Percentiles rank a stretch among this genome's conserved stretches.
phyloP scores from a whole-genome alignment of 352 stramenopile genomes.

The Globisporangium nagaii region DNA sequence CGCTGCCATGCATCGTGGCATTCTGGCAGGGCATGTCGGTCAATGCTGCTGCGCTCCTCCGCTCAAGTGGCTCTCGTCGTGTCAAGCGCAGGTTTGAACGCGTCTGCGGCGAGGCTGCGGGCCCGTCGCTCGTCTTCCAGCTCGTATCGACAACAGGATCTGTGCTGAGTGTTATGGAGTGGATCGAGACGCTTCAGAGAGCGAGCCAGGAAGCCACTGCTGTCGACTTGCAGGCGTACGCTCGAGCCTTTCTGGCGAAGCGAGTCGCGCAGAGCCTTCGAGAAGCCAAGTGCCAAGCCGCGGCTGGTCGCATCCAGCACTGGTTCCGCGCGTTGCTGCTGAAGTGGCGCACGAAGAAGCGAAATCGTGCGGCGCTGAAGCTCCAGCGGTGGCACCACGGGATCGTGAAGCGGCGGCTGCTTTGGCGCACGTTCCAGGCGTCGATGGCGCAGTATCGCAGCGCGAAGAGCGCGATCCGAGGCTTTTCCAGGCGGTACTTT shows the following conservation, averaged over 20 bases:
- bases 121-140: background rate
- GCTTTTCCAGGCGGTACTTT: background rate
- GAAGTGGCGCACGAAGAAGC: conserved; percentile 14
- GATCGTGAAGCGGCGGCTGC: conserved; percentile 9
- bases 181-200: conserved; percentile 12
- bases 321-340: conserved; percentile 19
- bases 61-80: background rate
- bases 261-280: conserved; percentile 16
- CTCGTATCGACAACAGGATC: background rate
- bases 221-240: conserved; percentile 13
- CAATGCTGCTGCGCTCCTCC: background rate
- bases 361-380: conserved; percentile 11
- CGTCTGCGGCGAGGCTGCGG: conserved; percentile 6
- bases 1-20: conserved; percentile 26
- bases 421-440: conserved; percentile 15
- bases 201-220: conserved; percentile 9
- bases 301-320: conserved; percentile 12
- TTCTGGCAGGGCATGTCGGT: conserved; percentile 30
- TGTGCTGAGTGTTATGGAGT: conserved; percentile 11
- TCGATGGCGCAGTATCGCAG: conserved; percentile 9
- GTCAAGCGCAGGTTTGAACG: conserved; percentile 10
- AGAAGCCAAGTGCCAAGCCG: conserved; percentile 11
- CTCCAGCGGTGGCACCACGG: conserved; percentile 23
- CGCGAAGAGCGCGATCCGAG: background rate
- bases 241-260: conserved; percentile 7